Evolutionary conservation across 305 asterid species (phyloP).

Genomic region (Fraxinus albicans): DNA sequence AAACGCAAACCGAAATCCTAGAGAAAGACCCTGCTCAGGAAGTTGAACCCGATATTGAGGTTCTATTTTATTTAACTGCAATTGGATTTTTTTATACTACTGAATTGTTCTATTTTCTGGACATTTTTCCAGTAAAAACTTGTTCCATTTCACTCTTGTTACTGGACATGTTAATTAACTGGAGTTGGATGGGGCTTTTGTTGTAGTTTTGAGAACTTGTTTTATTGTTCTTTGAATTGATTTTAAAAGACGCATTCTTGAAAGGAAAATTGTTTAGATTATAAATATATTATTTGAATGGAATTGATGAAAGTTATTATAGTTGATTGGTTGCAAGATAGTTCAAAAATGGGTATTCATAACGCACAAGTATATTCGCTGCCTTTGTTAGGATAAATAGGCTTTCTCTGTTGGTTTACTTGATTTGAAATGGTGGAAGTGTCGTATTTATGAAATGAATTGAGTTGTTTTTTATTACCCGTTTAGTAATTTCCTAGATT

Average conservation of each 20-base stretch:
- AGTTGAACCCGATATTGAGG: slow-evolving; percentile 42
- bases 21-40: slow-evolving; percentile 35
- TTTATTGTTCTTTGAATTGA: not conserved
- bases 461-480: not conserved
- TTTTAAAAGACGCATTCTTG: not conserved
- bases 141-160: not conserved
- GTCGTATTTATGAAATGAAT: not conserved
- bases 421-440: not conserved
- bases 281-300: not conserved
- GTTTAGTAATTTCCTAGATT: not conserved
- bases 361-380: not conserved
- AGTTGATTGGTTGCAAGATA: not conserved
- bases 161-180: not conserved
- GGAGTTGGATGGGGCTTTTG: not conserved
- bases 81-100: not conserved
- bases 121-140: not conserved
- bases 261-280: not conserved
- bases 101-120: not conserved
- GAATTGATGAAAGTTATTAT: not conserved
- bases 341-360: not conserved
- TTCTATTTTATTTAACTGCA: not conserved
- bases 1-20: slow-evolving; percentile 41
- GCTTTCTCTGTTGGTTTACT: slow-evolving; percentile 1
- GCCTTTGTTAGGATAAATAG: not conserved
- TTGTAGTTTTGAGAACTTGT: not conserved